These are phyloP conservation scores for Candida nanaspora DNA, from an alignment of 805 yeast genomes.

Conservation along the genomic window DNA sequence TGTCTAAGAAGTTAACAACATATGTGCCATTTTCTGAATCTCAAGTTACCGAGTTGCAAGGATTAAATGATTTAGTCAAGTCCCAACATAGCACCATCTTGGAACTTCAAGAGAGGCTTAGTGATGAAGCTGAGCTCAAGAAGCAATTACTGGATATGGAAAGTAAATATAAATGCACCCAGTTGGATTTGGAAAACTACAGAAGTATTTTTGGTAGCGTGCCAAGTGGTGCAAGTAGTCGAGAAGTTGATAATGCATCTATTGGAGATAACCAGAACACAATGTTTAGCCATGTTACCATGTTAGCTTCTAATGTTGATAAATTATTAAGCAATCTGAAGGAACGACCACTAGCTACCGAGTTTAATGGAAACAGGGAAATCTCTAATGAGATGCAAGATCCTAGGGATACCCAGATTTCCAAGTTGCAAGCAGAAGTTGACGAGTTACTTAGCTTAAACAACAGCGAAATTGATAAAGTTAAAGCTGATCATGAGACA, in stretches of 20 bases:
- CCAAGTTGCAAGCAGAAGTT: conserved; percentile 43
- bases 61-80: conserved; percentile 47
- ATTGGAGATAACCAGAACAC: background rate
- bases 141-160: conserved; percentile 43
- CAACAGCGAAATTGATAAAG: conserved; percentile 22
- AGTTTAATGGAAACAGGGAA: conserved; percentile 4
- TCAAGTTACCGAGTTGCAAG: conserved; percentile 44
- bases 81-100: conserved; percentile 42
- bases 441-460: conserved; percentile 46
- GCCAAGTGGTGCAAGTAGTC: background rate
- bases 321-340: conserved; percentile 10
- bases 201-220: conserved; percentile 18
- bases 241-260: conserved; percentile 23
- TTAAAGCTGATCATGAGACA: conserved; percentile 18
- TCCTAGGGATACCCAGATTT: background rate
- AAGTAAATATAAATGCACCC: conserved; percentile 35
- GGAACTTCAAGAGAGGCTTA: conserved; percentile 32
- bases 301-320: conserved; percentile 11
- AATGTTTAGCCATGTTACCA: background rate
- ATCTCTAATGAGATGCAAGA: too few species aligned
- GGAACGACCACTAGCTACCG: conserved; percentile 1
- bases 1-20: conserved; percentile 34
- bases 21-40: conserved; percentile 47
- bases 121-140: conserved; percentile 35
- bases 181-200: conserved; percentile 35